phyloP scores from a whole-genome alignment of 306 rosid species.

The Albizia julibrissin region DNA sequence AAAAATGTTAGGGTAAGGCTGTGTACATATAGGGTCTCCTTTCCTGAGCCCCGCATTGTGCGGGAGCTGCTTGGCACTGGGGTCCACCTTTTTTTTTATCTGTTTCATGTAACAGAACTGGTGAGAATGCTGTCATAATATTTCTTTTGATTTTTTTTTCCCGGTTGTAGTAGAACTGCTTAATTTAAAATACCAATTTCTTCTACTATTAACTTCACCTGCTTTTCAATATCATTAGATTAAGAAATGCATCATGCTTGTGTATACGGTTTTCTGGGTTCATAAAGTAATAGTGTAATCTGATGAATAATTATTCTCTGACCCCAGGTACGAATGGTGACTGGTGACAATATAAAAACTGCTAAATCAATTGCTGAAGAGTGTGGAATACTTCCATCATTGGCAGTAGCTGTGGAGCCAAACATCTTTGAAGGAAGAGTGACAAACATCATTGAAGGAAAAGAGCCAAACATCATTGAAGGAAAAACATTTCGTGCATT shows the following conservation, averaged over 20 bases:
- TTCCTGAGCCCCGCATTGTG: too few species aligned
- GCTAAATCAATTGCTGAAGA: conserved; percentile 94
- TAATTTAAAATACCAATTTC: not conserved
- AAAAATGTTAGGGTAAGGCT: too few species aligned
- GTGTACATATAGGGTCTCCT: too few species aligned
- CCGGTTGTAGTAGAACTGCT: not conserved
- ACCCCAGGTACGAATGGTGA: conserved; percentile 88
- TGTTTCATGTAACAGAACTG: not conserved
- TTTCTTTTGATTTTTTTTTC: not conserved
- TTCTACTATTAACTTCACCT: not conserved
- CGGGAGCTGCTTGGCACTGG: too few species aligned
- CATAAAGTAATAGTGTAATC: not conserved
- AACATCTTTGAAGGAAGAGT: conserved; percentile 75
- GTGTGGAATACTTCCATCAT: conserved; percentile 79
- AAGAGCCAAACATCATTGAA: conserved; percentile 79
- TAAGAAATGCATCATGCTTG: not conserved
- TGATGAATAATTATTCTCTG: not conserved
- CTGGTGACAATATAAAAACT: conserved; percentile 93
- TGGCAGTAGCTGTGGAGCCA: conserved; percentile 65
- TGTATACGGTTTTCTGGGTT: not conserved
- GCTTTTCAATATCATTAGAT: not conserved
- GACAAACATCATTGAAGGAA: conserved; percentile 71
- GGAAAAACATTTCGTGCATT: conserved; percentile 77
- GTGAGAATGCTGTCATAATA: not conserved
- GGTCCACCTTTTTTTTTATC: too few species aligned